A percentile compares a stretch with the other conserved stretches of the same genome.
These are phyloP conservation scores for Mycosarcoma mackinlayi DNA, from an alignment of 1,284 basidiomycete species.

Conservation along the genomic window DNA sequence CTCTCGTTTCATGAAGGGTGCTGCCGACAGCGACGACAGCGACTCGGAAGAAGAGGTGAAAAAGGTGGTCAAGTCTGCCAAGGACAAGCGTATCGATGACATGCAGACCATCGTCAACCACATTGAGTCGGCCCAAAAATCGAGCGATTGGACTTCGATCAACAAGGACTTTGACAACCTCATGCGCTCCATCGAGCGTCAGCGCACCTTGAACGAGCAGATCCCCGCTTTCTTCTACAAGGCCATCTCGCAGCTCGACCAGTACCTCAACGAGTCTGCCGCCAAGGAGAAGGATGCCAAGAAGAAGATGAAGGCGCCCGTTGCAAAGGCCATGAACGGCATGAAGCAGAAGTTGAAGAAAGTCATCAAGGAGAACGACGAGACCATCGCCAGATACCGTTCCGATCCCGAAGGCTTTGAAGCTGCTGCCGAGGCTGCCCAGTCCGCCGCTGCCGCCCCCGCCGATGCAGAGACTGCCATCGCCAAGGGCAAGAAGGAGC, in stretches of 20 bases:
- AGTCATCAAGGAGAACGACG: slow-evolving; percentile 87
- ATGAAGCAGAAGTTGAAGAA: slow-evolving; percentile 99
- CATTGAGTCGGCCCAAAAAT: slow-evolving; percentile 95
- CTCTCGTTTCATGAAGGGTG: slow-evolving; percentile 67
- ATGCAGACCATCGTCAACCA: slow-evolving; percentile 86
- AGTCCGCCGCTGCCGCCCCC: slow-evolving; percentile 70
- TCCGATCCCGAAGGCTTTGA: slow-evolving; percentile 82
- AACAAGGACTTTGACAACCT: slow-evolving; percentile 93
- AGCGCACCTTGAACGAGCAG: slow-evolving; percentile 83
- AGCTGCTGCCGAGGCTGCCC: slow-evolving; percentile 70
- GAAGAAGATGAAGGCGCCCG: slow-evolving; percentile 97
- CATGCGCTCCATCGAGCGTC: slow-evolving; percentile 85
- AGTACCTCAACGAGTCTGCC: slow-evolving; percentile 78
- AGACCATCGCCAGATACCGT: slow-evolving; percentile 81
- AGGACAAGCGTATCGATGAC: slow-evolving; percentile 86
- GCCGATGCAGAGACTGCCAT: slow-evolving; percentile 70
- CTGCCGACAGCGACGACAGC: slow-evolving; percentile 70
- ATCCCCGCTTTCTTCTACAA: slow-evolving; percentile 88
- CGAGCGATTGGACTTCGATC: slow-evolving; percentile 91
- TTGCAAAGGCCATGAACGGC: slow-evolving; percentile 91
- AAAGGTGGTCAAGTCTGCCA: slow-evolving; percentile 82
- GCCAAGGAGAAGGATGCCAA: slow-evolving; percentile 79
- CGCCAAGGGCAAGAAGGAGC: slow-evolving; percentile 71
- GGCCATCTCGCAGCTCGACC: slow-evolving; percentile 81
- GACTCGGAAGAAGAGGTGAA: slow-evolving; percentile 78